Evolutionary conservation across 2,329 filamentous ascomycete species (phyloP).

Genomic region (Myriangium duriaei): DNA sequence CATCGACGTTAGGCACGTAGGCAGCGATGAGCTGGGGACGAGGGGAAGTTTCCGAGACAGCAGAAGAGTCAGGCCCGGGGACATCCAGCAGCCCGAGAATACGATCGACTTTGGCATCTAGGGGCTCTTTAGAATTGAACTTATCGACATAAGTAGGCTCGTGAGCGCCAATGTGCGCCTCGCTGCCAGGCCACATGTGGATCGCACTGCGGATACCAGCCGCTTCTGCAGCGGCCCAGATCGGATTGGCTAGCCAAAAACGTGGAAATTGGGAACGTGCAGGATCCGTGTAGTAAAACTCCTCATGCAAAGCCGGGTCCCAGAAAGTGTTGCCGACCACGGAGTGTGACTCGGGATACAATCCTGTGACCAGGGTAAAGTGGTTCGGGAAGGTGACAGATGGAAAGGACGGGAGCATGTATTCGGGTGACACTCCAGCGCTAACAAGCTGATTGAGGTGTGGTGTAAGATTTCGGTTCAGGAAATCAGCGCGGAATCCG

Average conservation of each 20-base stretch:
- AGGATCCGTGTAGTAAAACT: conserved; percentile 81
- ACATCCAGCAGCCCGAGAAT: conserved; percentile 76
- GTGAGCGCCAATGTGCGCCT: conserved; percentile 65
- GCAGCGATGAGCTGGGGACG: conserved; percentile 86
- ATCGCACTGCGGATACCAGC: conserved; percentile 68
- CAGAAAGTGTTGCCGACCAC: conserved; percentile 92
- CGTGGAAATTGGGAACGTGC: conserved; percentile 63
- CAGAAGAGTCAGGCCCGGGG: conserved; percentile 53
- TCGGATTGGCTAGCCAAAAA: conserved; percentile 91
- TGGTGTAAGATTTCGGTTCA: conserved; percentile 72
- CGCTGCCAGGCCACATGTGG: conserved; percentile 98
- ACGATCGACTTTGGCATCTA: conserved; percentile 64
- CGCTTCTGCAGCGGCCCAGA: conserved; percentile 86
- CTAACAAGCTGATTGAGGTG: conserved; percentile 65
- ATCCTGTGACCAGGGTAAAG: conserved; percentile 80
- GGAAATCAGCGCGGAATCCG: conserved; percentile 89
- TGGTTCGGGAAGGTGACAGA: conserved; percentile 94
- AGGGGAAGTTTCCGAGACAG: conserved; percentile 31
- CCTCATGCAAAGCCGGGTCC: conserved; percentile 62
- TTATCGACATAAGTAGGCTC: conserved; percentile 73
- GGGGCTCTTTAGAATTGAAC: conserved; percentile 64
- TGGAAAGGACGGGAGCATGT: conserved; percentile 90
- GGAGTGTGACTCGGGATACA: conserved; percentile 87
- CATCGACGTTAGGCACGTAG: conserved; percentile 87
- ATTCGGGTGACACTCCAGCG: conserved; percentile 76